These are phyloP conservation scores for Pachyrhizus erosus DNA, from an alignment of 306 rosid species.

Conservation along the genomic window DNA sequence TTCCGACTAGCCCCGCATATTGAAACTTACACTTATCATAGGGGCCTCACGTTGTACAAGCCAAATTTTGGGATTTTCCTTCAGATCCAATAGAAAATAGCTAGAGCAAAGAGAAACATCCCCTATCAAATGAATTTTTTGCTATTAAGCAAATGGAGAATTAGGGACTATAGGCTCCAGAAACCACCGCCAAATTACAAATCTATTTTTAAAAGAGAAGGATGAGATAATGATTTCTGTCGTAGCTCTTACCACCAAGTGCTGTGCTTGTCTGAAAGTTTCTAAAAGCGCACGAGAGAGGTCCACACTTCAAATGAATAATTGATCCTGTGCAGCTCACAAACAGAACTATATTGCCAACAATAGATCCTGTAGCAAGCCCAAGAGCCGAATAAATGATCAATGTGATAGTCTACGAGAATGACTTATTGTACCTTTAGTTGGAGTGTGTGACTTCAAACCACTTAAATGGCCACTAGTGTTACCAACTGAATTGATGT, in stretches of 20 bases:
- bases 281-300: conserved; percentile 6
- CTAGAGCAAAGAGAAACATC: conserved; percentile 19
- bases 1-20: not conserved
- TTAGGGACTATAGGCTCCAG: not conserved
- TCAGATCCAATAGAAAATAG: not conserved
- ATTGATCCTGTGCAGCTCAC: conserved; percentile 5
- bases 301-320: conserved; percentile 13
- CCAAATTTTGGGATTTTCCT: conserved; percentile 1
- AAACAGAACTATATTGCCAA: conserved; percentile 34
- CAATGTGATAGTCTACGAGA: conserved; percentile 85
- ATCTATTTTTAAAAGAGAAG: not conserved
- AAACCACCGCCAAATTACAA: not conserved
- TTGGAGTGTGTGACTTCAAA: conserved; percentile 52
- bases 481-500: conserved; percentile 70
- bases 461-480: conserved; percentile 82
- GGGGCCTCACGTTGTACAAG: too few relatives aligned
- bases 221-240: not conserved
- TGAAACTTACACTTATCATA: not conserved
- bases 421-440: conserved; percentile 62
- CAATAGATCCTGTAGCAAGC: conserved; percentile 24
- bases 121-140: not conserved
- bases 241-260: not conserved
- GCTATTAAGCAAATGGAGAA: not conserved
- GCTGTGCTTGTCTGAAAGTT: conserved; percentile 9
- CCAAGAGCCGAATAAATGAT: conserved; percentile 43